Conservation (phyloP, 768 basidiomycete species). For the Ephemerocybe angulata region DNA sequence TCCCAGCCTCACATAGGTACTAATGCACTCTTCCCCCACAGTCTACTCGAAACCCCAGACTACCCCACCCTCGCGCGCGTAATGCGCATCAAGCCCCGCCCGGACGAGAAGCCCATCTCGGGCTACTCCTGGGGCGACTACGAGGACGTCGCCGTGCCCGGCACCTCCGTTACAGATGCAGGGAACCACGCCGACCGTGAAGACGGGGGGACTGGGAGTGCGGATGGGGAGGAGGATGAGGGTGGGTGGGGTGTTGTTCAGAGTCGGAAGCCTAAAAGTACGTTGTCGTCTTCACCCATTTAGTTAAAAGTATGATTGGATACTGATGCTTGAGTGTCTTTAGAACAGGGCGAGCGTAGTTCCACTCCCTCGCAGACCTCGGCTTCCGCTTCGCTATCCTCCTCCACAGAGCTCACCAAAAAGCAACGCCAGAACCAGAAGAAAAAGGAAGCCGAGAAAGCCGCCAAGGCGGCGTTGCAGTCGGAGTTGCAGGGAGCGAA, state of each 20-base stretch:
- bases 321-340: not conserved
- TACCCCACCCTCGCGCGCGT: constrained; percentile 56
- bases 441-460: constrained; percentile 55
- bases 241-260: constrained; percentile 80
- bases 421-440: constrained; percentile 67
- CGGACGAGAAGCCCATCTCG: constrained; percentile 55
- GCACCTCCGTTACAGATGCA: not conserved
- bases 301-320: not conserved
- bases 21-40: constrained; percentile 24
- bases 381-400: not conserved
- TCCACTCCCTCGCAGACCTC: not conserved
- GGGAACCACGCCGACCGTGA: constrained; percentile 38
- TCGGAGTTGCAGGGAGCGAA: constrained; percentile 56
- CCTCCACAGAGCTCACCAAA: constrained; percentile 45
- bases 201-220: constrained; percentile 54
- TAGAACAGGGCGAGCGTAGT: not conserved
- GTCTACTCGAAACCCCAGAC: constrained; percentile 63
- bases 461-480: constrained; percentile 51
- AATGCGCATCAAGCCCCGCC: constrained; percentile 58
- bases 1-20: not conserved
- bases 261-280: constrained; percentile 48
- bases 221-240: constrained; percentile 36
- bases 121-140: constrained; percentile 79
- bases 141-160: constrained; percentile 51
- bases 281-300: constrained; percentile 13